Base-by-base conservation (phyloP, 129 eudicot species). In the Artemisia argyi region DNA sequence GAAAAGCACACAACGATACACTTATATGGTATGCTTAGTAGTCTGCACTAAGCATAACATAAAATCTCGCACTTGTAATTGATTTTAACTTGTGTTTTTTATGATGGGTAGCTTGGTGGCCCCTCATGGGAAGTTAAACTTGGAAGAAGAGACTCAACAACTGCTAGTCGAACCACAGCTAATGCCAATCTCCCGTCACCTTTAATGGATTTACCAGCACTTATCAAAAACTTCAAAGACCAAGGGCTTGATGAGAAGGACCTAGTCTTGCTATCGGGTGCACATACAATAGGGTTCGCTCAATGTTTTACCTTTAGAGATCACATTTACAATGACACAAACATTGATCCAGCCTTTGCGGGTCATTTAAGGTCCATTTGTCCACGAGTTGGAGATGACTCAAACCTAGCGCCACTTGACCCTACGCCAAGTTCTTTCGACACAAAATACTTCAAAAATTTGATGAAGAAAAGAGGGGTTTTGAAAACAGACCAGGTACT, bases 181-280 rank as follows among this genome's bases (percentile, higher is more conserved):
- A 39, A 77, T 5, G 26, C 63, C 17, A 56, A 73, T 73, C 11
- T 82, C 48, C 85, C 82, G 0, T 17, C 79, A 15, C 85, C 85
- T 1, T 28, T 46, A 51, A 70, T 72, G 69, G 80, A 59, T 72
- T 72, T 81, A 20, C 54, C 57, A 0, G 63, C 68, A 1, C 78
- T 81, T 17, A 59, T 71, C 1, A 24, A 72, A 35, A 52, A 51
- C 46, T 86, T 86, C 68, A 16, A 53, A 18, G 76, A 75, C 55
- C 73, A 86, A 57, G 86, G 86, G 63, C 84, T 89, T 2, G 64
- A 79, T 20, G 69, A 73, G 35, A 65, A 71, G 5, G 96, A 89
- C 72, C 77, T 89, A 18, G 91, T 87, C 55, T 82, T 71, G 15
- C 76, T 89, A 5, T 84, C 86, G 12, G 96, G 96, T 65, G 88